Evolutionary conservation across 352 stramenopile genomes (phyloP).

Genomic region (Peronospora belbahrii): DNA sequence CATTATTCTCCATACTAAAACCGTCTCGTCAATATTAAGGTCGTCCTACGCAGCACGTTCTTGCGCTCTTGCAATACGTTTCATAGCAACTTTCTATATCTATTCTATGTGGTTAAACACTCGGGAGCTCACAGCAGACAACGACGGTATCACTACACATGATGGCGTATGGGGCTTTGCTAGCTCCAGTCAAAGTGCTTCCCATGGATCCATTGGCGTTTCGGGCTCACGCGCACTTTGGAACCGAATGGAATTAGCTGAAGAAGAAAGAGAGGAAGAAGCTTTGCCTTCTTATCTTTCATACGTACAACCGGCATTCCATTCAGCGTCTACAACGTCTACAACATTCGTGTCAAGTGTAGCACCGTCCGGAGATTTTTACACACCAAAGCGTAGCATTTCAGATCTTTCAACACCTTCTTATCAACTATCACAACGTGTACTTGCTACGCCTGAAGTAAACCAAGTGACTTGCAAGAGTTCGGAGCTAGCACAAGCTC

Average conservation of each 20-base stretch:
- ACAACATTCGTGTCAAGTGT: conserved; percentile 1
- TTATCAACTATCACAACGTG: not conserved
- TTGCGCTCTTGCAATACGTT: no score
- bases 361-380: conserved; percentile 4
- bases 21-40: no score
- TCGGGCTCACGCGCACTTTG: conserved; percentile 42
- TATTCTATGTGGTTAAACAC: conserved; percentile 33
- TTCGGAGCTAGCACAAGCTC: conserved; percentile 45
- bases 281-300: conserved; percentile 64
- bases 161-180: conserved; percentile 27
- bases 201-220: conserved; percentile 36
- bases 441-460: not conserved
- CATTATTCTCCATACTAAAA: no score
- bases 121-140: conserved; percentile 20
- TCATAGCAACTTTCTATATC: not conserved
- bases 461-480: conserved; percentile 42
- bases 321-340: conserved; percentile 8
- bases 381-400: conserved; percentile 9
- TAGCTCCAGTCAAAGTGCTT: conserved; percentile 1
- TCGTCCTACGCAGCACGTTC: no score
- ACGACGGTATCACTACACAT: conserved; percentile 12
- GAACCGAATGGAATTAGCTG: conserved; percentile 52
- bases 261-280: conserved; percentile 67
- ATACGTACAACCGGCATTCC: conserved; percentile 43
- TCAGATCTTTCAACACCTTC: conserved; percentile 10